Evolutionary conservation across 73 alveolate genomes (phyloP).

Genomic region (Paramecium primaurelia): DNA sequence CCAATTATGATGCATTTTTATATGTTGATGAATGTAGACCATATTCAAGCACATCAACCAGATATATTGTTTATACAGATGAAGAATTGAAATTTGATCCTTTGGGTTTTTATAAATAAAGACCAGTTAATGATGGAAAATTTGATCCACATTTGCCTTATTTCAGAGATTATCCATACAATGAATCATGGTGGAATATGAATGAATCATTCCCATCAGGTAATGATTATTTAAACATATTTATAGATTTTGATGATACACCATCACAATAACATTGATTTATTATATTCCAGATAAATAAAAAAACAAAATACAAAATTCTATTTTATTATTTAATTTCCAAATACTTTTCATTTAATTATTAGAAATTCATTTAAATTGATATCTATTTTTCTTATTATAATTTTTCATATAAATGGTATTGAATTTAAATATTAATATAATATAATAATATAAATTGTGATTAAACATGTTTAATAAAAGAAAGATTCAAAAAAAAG

Average conservation of each 20-base stretch:
- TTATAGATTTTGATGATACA: not conserved
- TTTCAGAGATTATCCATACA: conserved; percentile 59
- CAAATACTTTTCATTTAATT: no score
- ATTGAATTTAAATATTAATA: not conserved
- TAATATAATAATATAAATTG: not conserved
- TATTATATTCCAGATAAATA: not conserved
- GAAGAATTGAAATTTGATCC: conserved; percentile 51
- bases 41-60: conserved; percentile 50
- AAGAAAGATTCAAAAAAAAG: not conserved
- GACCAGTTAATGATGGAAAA: conserved; percentile 47
- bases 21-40: conserved; percentile 61
- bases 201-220: conserved; percentile 22
- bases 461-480: not conserved
- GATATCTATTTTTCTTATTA: no score
- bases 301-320: not conserved
- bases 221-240: not conserved
- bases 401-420: not conserved
- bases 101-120: conserved; percentile 44
- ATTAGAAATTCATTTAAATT: not conserved
- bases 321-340: not conserved
- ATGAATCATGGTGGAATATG: conserved; percentile 7
- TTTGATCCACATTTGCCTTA: conserved; percentile 39
- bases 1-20: conserved; percentile 30
- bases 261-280: not conserved
- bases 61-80: conserved; percentile 47